Evolutionary conservation across 352 stramenopile genomes (phyloP), one percentile per base, ranked within the genome.

Genomic region (Globisporangium uncinulatum): DNA sequence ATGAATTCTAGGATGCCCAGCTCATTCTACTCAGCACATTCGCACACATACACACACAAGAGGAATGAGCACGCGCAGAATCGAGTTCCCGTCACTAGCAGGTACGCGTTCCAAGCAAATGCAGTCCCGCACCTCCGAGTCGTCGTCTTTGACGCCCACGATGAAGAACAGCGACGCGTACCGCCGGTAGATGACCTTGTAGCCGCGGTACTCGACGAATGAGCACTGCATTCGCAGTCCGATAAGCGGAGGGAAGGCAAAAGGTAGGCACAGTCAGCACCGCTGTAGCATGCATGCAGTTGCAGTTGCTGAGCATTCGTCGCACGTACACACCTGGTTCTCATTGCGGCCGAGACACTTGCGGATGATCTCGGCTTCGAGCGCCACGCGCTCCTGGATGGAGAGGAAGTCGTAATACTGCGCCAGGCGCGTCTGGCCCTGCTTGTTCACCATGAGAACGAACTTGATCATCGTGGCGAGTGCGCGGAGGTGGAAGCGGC

Each of bases 91-190:
- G 37, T 44, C 42, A 44, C 59, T 9, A 21, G 51, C 13, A 51
- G 8, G 4, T 43, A 15, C 29, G 21, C 21, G 15, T 8, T 39
- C 1, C 8, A 19, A 47, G 42, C 10, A 3, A 14, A 5, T 19
- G 32, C 6, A n/a, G 10, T 13, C 6, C 62, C 58, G 34, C 43
- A 91, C 88, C 70, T 97, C 90, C 54, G 77, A 92, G 69, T 96
- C 88, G 66, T 98, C 93, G 57, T 97, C 72, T 71, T 99, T 98
- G 37, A 98, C 92, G 46, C 97, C 98, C 10, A 99, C 97, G 71
- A 99, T 99, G 83, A 99, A 99, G 76, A 99, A 99, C 8, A 99
- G 80, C 61, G 95, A 99, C 44, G 98, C 98, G 73, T 99, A 99
- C 78, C 97, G 79, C 66, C 97, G 79, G 79, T 99, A 99, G 51